A percentile compares a stretch with the other conserved stretches of the same genome.
Evolutionary conservation across 352 stramenopile species (phyloP).

Genomic region (Phytophthora sp.): DNA sequence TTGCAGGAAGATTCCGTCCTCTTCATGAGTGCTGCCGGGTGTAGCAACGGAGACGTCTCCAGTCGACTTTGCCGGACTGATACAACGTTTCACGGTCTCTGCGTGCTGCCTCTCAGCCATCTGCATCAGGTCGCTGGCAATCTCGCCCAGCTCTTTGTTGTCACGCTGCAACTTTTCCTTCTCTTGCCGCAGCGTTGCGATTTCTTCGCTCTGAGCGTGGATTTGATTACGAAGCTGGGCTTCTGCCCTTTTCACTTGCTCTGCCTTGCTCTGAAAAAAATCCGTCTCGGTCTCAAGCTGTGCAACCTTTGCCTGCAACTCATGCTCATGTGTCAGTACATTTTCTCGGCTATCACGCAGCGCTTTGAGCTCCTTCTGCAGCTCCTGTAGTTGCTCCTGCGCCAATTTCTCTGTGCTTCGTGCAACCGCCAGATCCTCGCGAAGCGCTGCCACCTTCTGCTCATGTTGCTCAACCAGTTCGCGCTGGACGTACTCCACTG

Average conservation of each 20-base stretch:
- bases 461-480: slow-evolving; percentile 49
- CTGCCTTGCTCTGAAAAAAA: slow-evolving; percentile 60
- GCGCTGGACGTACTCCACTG: slow-evolving; percentile 47
- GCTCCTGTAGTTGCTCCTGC: slow-evolving; percentile 38
- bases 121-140: slow-evolving; percentile 72
- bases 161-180: slow-evolving; percentile 49
- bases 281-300: slow-evolving; percentile 75
- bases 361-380: slow-evolving; percentile 38
- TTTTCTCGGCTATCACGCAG: slow-evolving; percentile 43
- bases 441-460: slow-evolving; percentile 34
- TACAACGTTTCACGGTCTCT: slow-evolving; percentile 33
- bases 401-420: slow-evolving; percentile 38
- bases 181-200: slow-evolving; percentile 40
- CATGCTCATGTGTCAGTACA: slow-evolving; percentile 30
- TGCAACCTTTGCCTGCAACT: slow-evolving; percentile 42
- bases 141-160: slow-evolving; percentile 62
- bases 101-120: slow-evolving; percentile 66
- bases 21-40: slow-evolving; percentile 21
- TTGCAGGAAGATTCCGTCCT: slow-evolving; percentile 43
- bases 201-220: slow-evolving; percentile 49
- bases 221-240: slow-evolving; percentile 58
- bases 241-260: slow-evolving; percentile 69
- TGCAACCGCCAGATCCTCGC: slow-evolving; percentile 40
- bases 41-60: slow-evolving; percentile 8
- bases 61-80: slow-evolving; percentile 39